phyloP scores from a whole-genome alignment of 2,329 filamentous ascomycete genomes.

The Ophiognomonia clavigignenti-juglandacearum region DNA sequence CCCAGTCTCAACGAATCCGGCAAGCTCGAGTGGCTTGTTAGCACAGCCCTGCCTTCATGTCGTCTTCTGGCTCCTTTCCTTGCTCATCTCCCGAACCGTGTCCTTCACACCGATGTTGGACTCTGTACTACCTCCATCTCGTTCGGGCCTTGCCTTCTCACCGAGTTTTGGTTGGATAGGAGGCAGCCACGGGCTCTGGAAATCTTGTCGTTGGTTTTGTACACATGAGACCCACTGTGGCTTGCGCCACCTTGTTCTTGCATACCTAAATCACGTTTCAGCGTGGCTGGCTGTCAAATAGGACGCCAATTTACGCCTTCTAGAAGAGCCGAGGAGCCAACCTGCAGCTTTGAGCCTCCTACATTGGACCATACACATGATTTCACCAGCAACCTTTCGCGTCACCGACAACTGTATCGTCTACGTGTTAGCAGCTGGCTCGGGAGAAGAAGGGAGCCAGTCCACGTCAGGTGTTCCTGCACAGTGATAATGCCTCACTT shows the following conservation, averaged over 20 bases:
- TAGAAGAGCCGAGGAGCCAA: slow-evolving; percentile 10
- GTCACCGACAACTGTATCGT: slow-evolving; percentile 1
- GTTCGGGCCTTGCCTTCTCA: slow-evolving; percentile 2
- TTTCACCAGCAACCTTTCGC: slow-evolving; percentile 1
- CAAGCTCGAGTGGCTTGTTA: slow-evolving; percentile 2
- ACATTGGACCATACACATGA: not conserved
- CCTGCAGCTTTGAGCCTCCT: slow-evolving; percentile 11
- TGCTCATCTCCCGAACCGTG: not conserved
- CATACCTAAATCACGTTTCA: slow-evolving; percentile 1
- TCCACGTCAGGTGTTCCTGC: slow-evolving; percentile 3
- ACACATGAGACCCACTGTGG: slow-evolving; percentile 11
- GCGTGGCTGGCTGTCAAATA: slow-evolving; percentile 3
- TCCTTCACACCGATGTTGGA: not conserved
- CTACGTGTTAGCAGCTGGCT: not conserved
- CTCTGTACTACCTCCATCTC: not conserved
- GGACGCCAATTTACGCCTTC: slow-evolving; percentile 6
- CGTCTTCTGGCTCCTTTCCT: not conserved
- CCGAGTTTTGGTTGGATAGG: slow-evolving; percentile 8
- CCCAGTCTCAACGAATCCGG: not conserved
- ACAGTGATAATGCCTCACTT: slow-evolving; percentile 10
- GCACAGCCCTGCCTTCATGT: slow-evolving; percentile 7
- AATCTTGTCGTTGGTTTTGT: slow-evolving; percentile 2
- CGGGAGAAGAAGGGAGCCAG: not conserved
- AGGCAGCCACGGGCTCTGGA: not conserved
- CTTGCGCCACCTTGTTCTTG: slow-evolving; percentile 1